Base-by-base conservation (phyloP, 1,139 yeast genomes). In the Kluyveromyces sp. region DNA sequence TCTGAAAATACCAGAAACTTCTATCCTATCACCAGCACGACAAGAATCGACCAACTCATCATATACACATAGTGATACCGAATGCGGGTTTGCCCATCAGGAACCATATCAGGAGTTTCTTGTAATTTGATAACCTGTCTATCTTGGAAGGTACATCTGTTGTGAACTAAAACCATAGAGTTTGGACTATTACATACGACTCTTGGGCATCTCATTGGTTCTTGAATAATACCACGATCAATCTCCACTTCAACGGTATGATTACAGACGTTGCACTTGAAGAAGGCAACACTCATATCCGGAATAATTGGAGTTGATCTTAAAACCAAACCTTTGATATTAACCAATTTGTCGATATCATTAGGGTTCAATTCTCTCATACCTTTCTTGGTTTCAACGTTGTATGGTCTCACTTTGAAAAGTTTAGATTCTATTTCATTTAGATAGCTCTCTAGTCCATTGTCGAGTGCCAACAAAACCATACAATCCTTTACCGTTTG, bases 61-160 rank as follows among this genome's bases (percentile, higher is more conserved):
- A 61, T 92, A 92, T 3, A 88, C 95, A 71, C 97, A 89, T 34
- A 92, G 72, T 8, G 96, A 88, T 47, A 92, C 88, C 8, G 97
- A 83, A 64, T 92, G 98, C 2, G 99, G 98, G 98, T 92, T 67
- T 92, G 98, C 25, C 99, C 99, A 68, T 88, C 98, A 2, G 98
- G 98, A n/a, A 92, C 96, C 53, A 81, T 74, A 65, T 92, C 98
- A 0, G 98, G 99, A 0, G 98, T 92, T 66, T 92, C 99, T 66
- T 92, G 99, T 41, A 92, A 71, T 60, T 88, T 87, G 53, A 92
- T 81, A 34, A 92, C 92, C 66, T 92, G 99, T 63, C 90, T 92
- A 65, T 92, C 97, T 31, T 95, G 94, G 69, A 92, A 92, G 1
- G 88, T 78, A 32, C 95, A 85, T 58, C 98, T 77, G 64, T 92